phyloP scores from a whole-genome alignment of 1,284 basidiomycete species.

The Apiotrichum laibachii region DNA sequence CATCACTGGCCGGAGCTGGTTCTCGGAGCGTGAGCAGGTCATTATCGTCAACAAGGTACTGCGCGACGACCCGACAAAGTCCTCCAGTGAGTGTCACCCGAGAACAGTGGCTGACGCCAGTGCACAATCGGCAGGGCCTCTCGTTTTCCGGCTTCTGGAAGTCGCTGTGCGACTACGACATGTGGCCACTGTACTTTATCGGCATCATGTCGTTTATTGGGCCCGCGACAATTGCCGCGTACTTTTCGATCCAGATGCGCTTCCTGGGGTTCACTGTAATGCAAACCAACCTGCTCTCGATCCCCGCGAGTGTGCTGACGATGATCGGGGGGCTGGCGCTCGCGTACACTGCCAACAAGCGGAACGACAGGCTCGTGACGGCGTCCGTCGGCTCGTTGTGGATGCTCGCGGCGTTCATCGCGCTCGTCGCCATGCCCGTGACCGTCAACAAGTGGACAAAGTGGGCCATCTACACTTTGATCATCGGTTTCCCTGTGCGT shows the following conservation, averaged over 20 bases:
- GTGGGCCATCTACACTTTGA: constrained; percentile 22
- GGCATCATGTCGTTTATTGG: constrained; percentile 23
- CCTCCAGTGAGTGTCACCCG: constrained; percentile 1
- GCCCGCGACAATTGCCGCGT: constrained; percentile 34
- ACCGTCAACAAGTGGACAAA: constrained; percentile 24
- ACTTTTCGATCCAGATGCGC: constrained; percentile 28
- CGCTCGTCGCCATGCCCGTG: constrained; percentile 28
- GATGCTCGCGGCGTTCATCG: constrained; percentile 34
- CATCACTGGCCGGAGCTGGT: constrained; percentile 45
- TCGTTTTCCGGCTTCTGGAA: constrained; percentile 27
- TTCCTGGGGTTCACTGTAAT: constrained; percentile 44
- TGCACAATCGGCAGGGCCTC: constrained; percentile 54
- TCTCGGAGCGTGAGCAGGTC: constrained; percentile 51
- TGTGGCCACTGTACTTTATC: constrained; percentile 51
- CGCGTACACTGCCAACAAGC: constrained; percentile 27
- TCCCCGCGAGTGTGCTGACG: constrained; percentile 39
- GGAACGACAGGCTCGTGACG: constrained; percentile 30
- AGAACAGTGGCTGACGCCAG: constrained; percentile 2
- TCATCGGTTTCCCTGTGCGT: constrained; percentile 21
- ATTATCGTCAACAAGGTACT: constrained; percentile 54
- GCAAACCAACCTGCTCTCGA: constrained; percentile 48
- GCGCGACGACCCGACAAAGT: constrained; percentile 53
- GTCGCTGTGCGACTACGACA: constrained; percentile 47
- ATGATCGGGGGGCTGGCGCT: constrained; percentile 41
- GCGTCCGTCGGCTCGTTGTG: constrained; percentile 27